Base-by-base conservation (phyloP, 2,329 filamentous ascomycete species). In the Talaromyces rugulosus region DNA sequence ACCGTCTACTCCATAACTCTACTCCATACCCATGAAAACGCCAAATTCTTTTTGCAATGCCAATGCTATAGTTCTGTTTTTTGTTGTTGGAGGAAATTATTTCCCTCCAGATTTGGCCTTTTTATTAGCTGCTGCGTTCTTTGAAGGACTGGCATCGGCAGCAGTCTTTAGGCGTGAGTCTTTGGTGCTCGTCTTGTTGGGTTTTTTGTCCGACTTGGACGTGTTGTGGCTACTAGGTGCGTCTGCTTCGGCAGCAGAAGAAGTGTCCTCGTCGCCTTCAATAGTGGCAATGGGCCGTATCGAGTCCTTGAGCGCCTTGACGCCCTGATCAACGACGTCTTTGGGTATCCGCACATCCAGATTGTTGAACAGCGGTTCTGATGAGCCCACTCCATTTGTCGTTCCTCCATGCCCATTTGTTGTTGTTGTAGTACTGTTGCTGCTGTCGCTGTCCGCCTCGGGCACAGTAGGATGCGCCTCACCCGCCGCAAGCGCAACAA, bases 231-330 rank as follows among this genome's bases (percentile, higher is more conserved):
- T 62, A 30, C 66, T 63, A n/a, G 50, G 59, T 31, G 60, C 64
- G 36, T 63, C 66, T 12, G 63, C 51, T 5, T 30, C 23, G 18
- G 30, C 42, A 28, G 23, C 23, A 23, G 23, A 23, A 23, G 14
- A 23, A 23, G 14, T 40, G 50, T 40, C 56, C n/a, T 64, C 64
- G 31, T 78, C 79, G 53, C 77, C 78, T 60, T 78, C 76, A 18
- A 81, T 67, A 23, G 78, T 80, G 53, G 81, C 80, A 28, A 84
- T 77, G 65, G 79, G 78, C 61, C 82, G 76, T 66, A 87, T 68
- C 65, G 83, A 81, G 61, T 78, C 80, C 69, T 80, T 80, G 44
- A 87, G 73, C 18, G 80, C 78, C 62, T 77, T 79, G 7, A 82
- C 78, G 0, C 82, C 83, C 61, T 81, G 79, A 33, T 78, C 75